Percentiles rank a stretch among this genome's conserved stretches.
Evolutionary conservation across 108 stramenopile species (phyloP).

Genomic region (Seminavis robusta): DNA sequence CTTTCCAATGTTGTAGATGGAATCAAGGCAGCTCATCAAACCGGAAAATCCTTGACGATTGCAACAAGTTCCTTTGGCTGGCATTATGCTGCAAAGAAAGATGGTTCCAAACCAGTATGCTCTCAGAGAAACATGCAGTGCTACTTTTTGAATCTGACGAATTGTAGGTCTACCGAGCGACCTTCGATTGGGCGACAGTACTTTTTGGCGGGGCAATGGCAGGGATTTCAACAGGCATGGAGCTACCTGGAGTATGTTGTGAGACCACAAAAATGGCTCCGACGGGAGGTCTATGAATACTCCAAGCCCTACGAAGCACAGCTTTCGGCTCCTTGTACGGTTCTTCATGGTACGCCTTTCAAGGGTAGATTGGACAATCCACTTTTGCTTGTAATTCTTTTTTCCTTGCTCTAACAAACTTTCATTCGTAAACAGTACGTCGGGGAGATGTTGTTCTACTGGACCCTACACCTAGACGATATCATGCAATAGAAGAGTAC

Average conservation of each 20-base stretch:
- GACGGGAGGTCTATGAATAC: too few species aligned
- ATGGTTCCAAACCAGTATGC: not conserved
- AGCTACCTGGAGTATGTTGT: too few species aligned
- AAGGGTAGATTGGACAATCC: constrained; percentile 21
- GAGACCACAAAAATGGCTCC: too few species aligned
- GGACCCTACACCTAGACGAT: not conserved
- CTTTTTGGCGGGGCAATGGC: not conserved
- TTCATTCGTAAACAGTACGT: constrained; percentile 15
- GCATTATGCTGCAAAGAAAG: not conserved
- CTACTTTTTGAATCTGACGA: constrained; percentile 7
- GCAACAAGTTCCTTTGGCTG: too few species aligned
- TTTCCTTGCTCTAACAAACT: not conserved
- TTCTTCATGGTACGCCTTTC: constrained; percentile 15
- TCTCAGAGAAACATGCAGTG: constrained; percentile 1
- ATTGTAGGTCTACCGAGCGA: not conserved
- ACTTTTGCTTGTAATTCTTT: not conserved
- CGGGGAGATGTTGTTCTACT: constrained; percentile 23
- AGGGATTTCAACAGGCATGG: too few species aligned
- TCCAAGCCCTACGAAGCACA: not conserved
- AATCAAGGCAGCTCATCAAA: too few species aligned
- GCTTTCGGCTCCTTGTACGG: not conserved
- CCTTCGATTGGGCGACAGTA: not conserved
- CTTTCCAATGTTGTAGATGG: constrained; percentile 2
- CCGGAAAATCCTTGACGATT: too few species aligned
- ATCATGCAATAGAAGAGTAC: constrained; percentile 18